phyloP scores from a whole-genome alignment of 768 basidiomycete species.

The Leccinum broughii region DNA sequence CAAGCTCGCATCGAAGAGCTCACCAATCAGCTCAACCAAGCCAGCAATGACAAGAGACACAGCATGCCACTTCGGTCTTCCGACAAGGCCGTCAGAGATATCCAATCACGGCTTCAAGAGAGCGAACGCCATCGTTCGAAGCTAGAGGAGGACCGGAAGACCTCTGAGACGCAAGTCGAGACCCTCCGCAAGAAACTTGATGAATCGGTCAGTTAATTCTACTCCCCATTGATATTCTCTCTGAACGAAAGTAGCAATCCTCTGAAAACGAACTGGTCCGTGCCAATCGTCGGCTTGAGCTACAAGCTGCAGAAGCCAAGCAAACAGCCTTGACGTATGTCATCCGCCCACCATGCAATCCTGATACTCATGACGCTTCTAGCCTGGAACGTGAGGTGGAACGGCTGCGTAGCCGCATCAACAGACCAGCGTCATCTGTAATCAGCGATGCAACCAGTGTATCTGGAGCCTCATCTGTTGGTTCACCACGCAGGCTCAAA shows the following conservation, averaged over 20 bases:
- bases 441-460: slow-evolving; percentile 24
- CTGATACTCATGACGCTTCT: slow-evolving; percentile 4
- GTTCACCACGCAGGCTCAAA: slow-evolving; percentile 32
- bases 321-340: slow-evolving; percentile 68
- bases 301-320: slow-evolving; percentile 73
- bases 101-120: slow-evolving; percentile 56
- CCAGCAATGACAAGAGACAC: slow-evolving; percentile 42
- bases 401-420: slow-evolving; percentile 62
- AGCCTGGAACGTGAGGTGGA: slow-evolving; percentile 72
- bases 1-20: slow-evolving; percentile 77
- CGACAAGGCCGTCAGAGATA: slow-evolving; percentile 52
- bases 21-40: slow-evolving; percentile 43
- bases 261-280: slow-evolving; percentile 66
- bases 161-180: slow-evolving; percentile 58
- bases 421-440: slow-evolving; percentile 50
- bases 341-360: background rate
- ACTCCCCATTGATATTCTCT: background rate
- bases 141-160: slow-evolving; percentile 64
- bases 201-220: slow-evolving; percentile 48
- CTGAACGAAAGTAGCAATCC: slow-evolving; percentile 54
- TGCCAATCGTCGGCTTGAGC: slow-evolving; percentile 72
- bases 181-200: slow-evolving; percentile 61
- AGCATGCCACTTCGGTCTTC: slow-evolving; percentile 38
- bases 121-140: slow-evolving; percentile 60
- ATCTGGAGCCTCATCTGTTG: slow-evolving; percentile 26